These are phyloP conservation scores for Oxytropis ochrocephala DNA, from an alignment of 306 rosid species.

Conservation along the genomic window DNA sequence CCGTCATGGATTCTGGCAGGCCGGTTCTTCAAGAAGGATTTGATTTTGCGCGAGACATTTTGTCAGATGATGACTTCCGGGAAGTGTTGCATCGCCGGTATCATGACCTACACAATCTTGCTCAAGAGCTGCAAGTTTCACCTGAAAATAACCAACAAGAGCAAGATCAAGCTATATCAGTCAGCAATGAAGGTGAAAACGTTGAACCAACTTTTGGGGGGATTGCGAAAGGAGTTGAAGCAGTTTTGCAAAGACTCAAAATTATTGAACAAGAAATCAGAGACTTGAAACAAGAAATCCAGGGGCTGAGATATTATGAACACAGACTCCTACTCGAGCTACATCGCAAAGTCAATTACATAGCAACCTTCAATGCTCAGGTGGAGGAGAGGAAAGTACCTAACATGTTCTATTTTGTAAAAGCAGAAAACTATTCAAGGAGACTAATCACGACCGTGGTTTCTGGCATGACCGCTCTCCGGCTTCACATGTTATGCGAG, in stretches of 20 bases:
- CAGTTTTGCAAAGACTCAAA: constrained; percentile 76
- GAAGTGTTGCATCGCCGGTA: constrained; percentile 86
- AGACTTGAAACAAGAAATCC: constrained; percentile 94
- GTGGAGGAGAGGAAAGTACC: constrained; percentile 94
- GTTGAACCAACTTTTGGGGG: constrained; percentile 80
- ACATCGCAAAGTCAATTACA: constrained; percentile 70
- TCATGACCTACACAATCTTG: constrained; percentile 74
- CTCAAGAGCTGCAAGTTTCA: constrained; percentile 84
- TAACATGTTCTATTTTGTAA: constrained; percentile 80
- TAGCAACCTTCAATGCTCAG: constrained; percentile 75
- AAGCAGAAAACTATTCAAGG: constrained; percentile 84
- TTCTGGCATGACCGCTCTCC: constrained; percentile 80
- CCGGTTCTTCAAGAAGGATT: constrained; percentile 58
- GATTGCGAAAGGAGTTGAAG: constrained; percentile 96
- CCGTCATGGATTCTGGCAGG: constrained; percentile 54
- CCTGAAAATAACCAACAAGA: constrained; percentile 53
- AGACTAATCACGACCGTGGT: constrained; percentile 68
- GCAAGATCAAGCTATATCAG: constrained; percentile 41
- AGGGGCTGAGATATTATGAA: constrained; percentile 87
- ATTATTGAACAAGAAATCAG: constrained; percentile 93
- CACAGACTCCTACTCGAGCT: constrained; percentile 81
- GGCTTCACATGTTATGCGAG: constrained; percentile 89
- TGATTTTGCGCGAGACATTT: constrained; percentile 78
- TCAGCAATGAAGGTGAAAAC: constrained; percentile 40
- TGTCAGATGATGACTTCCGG: constrained; percentile 83